phyloP scores from a whole-genome alignment of 371 early-diverging fungal genomes.

The Phascolomyces articulosus region DNA sequence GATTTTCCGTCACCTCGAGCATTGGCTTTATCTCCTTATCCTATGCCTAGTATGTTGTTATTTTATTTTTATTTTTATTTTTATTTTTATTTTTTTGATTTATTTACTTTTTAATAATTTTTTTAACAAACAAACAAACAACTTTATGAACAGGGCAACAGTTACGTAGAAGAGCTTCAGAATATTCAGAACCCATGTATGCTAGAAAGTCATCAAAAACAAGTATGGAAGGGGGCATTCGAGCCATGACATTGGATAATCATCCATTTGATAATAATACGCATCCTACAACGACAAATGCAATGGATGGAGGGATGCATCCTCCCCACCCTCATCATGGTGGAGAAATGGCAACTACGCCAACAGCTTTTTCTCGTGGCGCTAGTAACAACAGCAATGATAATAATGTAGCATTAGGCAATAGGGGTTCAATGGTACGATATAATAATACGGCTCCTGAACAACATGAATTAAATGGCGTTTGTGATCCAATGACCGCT shows the following conservation, averaged over 20 bases:
- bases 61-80: neutral
- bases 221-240: neutral
- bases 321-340: neutral
- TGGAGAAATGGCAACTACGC: neutral
- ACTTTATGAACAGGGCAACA: neutral
- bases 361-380: neutral
- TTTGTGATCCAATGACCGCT: conserved; percentile 1
- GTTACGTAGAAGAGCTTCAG: neutral
- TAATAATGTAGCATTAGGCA: neutral
- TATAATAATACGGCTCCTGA: conserved; percentile 8
- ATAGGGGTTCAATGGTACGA: conserved; percentile 4
- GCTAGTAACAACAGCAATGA: neutral
- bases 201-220: neutral
- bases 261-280: neutral
- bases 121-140: neutral
- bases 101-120: neutral
- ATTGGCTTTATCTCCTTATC: neutral
- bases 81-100: neutral
- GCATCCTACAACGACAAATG: too few species aligned
- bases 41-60: neutral
- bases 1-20: neutral
- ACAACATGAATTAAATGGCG: neutral
- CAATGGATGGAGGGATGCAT: neutral
- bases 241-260: neutral
- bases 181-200: neutral